A percentile compares a stretch with the other conserved stretches of the same genome.
phyloP scores from a whole-genome alignment of 2,329 filamentous ascomycete species.

The Tricladium varicosporioides region DNA sequence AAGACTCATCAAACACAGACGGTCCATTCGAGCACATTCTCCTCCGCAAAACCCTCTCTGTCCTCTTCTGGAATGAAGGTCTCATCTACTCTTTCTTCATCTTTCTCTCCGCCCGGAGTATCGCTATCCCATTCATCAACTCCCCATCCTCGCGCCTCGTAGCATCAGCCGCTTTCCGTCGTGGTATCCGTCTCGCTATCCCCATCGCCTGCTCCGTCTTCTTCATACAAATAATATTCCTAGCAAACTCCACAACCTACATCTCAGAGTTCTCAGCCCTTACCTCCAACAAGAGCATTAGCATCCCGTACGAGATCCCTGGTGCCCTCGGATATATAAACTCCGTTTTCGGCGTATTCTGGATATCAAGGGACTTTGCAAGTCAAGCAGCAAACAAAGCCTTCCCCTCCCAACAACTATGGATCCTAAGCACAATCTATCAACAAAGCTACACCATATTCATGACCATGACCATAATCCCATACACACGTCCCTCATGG shows the following conservation, averaged over 20 bases:
- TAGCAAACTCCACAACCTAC: constrained; percentile 32
- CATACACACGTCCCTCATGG: constrained; percentile 22
- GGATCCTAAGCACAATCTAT: constrained; percentile 44
- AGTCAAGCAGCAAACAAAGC: constrained; percentile 40
- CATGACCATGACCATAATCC: constrained; percentile 46
- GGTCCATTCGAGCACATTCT: constrained; percentile 40
- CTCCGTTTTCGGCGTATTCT: constrained; percentile 46
- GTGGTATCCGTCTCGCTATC: constrained; percentile 41
- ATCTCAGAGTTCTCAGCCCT: constrained; percentile 38
- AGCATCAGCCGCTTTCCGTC: constrained; percentile 36
- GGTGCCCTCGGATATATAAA: constrained; percentile 44
- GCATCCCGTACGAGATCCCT: constrained; percentile 34
- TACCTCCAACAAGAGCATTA: constrained; percentile 39
- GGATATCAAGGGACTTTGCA: constrained; percentile 39
- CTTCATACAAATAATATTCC: constrained; percentile 38
- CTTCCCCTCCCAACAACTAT: constrained; percentile 46
- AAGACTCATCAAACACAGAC: constrained; percentile 34
- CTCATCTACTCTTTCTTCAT: constrained; percentile 46
- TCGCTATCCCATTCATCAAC: constrained; percentile 41
- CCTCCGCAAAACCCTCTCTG: constrained; percentile 43
- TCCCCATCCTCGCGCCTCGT: constrained; percentile 12
- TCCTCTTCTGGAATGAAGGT: constrained; percentile 44
- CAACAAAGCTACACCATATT: constrained; percentile 47
- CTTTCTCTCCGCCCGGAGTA: constrained; percentile 43
- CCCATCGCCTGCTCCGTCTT: constrained; percentile 41